Evolutionary conservation across 2,329 filamentous ascomycete species (phyloP).

Genomic region (Xylaria arbuscula): DNA sequence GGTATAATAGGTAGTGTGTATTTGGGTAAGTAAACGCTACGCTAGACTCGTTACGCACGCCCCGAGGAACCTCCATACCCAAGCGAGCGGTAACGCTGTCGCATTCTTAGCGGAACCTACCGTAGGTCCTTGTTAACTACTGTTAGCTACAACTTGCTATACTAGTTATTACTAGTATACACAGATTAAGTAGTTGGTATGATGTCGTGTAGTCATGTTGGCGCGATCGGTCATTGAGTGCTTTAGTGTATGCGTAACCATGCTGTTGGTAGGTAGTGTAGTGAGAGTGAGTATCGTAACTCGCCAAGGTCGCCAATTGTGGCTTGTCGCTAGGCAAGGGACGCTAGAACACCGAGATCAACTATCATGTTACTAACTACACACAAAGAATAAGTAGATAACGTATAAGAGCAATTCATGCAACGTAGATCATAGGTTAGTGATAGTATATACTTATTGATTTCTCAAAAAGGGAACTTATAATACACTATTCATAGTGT

Average conservation of each 20-base stretch:
- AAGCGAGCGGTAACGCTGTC: conserved; percentile 33
- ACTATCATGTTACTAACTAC: too few relatives aligned
- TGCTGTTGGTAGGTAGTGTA: neutral
- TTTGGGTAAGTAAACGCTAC: neutral
- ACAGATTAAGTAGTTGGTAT: neutral
- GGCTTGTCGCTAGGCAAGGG: neutral
- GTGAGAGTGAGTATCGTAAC: too few relatives aligned
- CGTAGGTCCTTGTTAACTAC: conserved; percentile 2
- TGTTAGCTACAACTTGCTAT: neutral
- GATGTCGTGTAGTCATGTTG: neutral
- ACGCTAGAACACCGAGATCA: too few relatives aligned
- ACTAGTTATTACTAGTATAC: neutral
- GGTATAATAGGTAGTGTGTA: too few relatives aligned
- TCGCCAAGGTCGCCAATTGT: too few relatives aligned
- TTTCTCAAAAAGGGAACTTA: too few relatives aligned
- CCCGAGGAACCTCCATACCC: conserved; percentile 11
- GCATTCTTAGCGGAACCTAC: conserved; percentile 28
- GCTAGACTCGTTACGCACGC: conserved; percentile 7
- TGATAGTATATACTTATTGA: too few relatives aligned
- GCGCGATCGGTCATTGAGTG: neutral
- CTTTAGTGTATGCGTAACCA: conserved; percentile 1
- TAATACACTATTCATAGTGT: too few relatives aligned
- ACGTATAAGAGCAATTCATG: too few relatives aligned
- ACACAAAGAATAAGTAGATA: too few relatives aligned
- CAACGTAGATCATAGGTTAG: too few relatives aligned